These are phyloP conservation scores for Oryza meyeriana DNA, from an alignment of 176 grass and related monocot species.

Conservation along the genomic window DNA sequence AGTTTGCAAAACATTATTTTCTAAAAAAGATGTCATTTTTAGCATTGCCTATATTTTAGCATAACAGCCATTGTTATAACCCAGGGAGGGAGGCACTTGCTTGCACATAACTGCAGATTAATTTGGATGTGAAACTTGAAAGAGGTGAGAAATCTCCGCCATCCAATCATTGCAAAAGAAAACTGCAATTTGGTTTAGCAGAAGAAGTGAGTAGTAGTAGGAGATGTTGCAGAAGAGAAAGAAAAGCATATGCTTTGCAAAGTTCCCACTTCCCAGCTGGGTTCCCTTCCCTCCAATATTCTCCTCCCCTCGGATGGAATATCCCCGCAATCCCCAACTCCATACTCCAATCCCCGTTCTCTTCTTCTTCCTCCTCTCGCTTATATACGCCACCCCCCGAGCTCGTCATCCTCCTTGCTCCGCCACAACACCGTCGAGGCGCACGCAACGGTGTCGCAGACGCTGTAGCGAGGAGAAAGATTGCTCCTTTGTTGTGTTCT, in stretches of 20 bases:
- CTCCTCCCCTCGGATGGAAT: constrained; percentile 28
- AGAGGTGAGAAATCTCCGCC: too few relatives aligned
- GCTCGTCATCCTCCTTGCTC: background rate
- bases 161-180: constrained; percentile 9
- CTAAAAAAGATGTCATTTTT: background rate
- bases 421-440: background rate
- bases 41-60: constrained; percentile 1
- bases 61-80: background rate
- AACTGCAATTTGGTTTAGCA: background rate
- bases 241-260: constrained; percentile 38
- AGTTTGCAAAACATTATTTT: background rate
- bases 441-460: background rate
- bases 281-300: constrained; percentile 47
- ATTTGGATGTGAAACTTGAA: background rate
- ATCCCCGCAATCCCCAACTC: constrained; percentile 30
- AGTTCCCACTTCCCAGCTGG: constrained; percentile 32
- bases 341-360: background rate
- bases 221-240: background rate
- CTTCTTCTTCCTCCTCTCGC: background rate
- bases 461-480: background rate
- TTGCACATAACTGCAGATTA: background rate
- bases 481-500: background rate
- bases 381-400: constrained; percentile 19
- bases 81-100: background rate
- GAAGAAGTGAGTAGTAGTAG: background rate